Conservation (phyloP, 148 eudicot genomes). For the Dianthus caryophyllus region DNA sequence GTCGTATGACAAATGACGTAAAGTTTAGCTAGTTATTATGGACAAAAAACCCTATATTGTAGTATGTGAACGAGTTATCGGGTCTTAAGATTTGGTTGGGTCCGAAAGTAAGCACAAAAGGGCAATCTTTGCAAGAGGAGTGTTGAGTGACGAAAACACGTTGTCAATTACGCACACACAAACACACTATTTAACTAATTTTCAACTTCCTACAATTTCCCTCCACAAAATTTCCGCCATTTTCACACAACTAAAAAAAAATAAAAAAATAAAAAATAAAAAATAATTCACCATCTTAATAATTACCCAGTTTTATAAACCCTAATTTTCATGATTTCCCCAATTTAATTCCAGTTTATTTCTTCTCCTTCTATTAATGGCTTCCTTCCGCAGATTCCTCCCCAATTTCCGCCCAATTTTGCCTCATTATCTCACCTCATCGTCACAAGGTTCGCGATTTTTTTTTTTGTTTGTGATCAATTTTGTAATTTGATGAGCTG, state of each 20-base stretch:
- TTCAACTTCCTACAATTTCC: not conserved
- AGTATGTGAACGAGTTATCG: too few relatives aligned
- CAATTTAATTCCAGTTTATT: not conserved
- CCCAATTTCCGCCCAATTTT: slow-evolving; percentile 9
- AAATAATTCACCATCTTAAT: not conserved
- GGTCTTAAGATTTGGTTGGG: too few relatives aligned
- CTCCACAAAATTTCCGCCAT: not conserved
- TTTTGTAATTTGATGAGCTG: not conserved
- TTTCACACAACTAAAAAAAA: slow-evolving; percentile 1
- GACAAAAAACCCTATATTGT: too few relatives aligned
- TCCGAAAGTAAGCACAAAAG: too few relatives aligned
- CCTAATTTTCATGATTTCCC: slow-evolving; percentile 8
- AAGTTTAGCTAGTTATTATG: too few relatives aligned
- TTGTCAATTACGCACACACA: not conserved
- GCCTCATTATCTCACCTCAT: not conserved
- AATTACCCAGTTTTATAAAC: not conserved
- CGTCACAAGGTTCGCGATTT: slow-evolving; percentile 17
- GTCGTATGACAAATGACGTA: too few relatives aligned
- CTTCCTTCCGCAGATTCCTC: slow-evolving; percentile 17
- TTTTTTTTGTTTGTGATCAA: not conserved
- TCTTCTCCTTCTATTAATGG: slow-evolving; percentile 7
- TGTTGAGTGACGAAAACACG: slow-evolving; percentile 9
- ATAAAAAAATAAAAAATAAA: too few relatives aligned
- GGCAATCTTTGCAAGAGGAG: not conserved
- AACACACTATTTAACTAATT: not conserved